phyloP scores from a whole-genome alignment of 106 monocot genomes.

The Acorus calamus region DNA sequence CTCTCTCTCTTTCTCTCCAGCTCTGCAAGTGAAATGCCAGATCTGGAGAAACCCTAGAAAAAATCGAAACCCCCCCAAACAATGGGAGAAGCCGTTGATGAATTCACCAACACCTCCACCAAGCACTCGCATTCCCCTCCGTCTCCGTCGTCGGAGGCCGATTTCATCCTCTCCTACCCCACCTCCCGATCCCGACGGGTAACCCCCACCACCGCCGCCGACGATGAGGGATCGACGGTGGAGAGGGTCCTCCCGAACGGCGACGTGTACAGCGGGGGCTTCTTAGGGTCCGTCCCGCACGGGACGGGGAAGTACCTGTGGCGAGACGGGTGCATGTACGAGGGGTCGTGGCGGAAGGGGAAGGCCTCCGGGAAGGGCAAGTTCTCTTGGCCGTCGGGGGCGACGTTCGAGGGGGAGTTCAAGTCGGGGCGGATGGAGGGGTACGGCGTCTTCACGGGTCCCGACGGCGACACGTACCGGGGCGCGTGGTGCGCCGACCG shows the following conservation, averaged over 20 bases:
- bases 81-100: too few species aligned
- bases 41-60: constrained; percentile 1
- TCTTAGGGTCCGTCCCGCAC: constrained; percentile 23
- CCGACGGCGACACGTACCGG: constrained; percentile 36
- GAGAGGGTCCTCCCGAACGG: constrained; percentile 35
- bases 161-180: background rate
- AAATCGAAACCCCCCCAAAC: too few species aligned
- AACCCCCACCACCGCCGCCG: background rate
- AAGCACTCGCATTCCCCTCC: too few species aligned
- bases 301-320: constrained; percentile 57
- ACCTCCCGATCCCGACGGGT: background rate
- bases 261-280: constrained; percentile 39
- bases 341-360: constrained; percentile 45
- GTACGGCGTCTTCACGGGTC: constrained; percentile 30
- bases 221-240: background rate
- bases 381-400: constrained; percentile 71
- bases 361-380: constrained; percentile 39
- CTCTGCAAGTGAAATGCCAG: background rate
- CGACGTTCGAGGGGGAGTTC: constrained; percentile 58
- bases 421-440: constrained; percentile 42
- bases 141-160: too few species aligned
- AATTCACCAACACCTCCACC: too few species aligned
- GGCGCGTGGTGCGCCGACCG: constrained; percentile 34
- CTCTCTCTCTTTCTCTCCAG: background rate
- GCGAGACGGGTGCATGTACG: constrained; percentile 67